Evolutionary conservation across 2,329 filamentous ascomycete species (phyloP), one percentile per base, ranked within the genome.

Genomic region (Pseudogymnoascus destructans): DNA sequence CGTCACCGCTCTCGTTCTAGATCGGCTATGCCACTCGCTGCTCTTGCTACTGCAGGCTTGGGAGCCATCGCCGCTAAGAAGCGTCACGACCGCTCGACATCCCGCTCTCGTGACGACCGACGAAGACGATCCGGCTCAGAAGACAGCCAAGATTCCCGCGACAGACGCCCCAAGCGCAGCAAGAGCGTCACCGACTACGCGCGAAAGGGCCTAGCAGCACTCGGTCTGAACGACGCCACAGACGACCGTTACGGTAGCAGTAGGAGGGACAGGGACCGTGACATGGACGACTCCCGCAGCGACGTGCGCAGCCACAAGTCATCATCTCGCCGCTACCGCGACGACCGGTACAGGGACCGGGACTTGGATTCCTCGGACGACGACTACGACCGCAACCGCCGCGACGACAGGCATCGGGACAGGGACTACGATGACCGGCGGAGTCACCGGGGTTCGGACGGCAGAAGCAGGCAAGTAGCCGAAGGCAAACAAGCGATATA

Each of bases 1-100:
- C 71, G 70, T 49, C 81, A 77, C 0, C 80, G 81, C 13, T 89
- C 86, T 63, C 82, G 83, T 49, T 89, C 86, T 25, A 79, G 85
- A 55, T 88, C 86, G 2, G 52, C 30, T 11, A 19, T 55, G 27
- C 52, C 52, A 17, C 75, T 84, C n/a, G 82, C 81, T 19, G 81
- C 80, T 23, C 73, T 85, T 42, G 81, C 81, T 10, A 82, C 81
- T 1, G 81, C 81, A 25, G 81, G 80, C 17, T 68, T 85, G 2
- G 81, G 80, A 58, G 81, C 79, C 7, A 63, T 85, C 10, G 79
- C 78, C 36, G 80, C 76, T 54, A 85, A 85, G 73, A 84, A 84
- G 71, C 68, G 79, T 65, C 72, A 70, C 27, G 74, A 73, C 46
- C 78, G 81, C 60, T 84, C 81, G 7, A 66, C 71, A 60, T 72